These are phyloP conservation scores for Jamesozyma piceae DNA, from an alignment of 805 yeast species.

Conservation along the genomic window DNA sequence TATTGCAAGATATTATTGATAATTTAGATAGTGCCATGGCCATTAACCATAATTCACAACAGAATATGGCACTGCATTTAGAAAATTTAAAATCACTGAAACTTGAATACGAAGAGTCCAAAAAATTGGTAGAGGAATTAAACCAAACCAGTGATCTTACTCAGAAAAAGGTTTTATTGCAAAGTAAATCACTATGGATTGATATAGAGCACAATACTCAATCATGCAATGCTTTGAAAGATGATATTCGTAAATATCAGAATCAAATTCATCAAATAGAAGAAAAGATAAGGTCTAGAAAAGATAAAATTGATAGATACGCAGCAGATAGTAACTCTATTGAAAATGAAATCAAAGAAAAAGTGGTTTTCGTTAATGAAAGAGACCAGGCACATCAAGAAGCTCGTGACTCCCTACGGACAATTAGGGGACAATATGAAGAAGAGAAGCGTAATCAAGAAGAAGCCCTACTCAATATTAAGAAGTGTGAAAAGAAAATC, in stretches of 20 bases:
- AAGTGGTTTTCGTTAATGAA: constrained; percentile 10
- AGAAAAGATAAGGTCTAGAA: constrained; percentile 14
- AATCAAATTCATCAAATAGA: constrained; percentile 14
- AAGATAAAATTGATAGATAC: constrained; percentile 24
- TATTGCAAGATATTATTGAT: constrained; percentile 54
- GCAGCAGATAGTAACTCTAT: constrained; percentile 13
- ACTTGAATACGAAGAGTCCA: constrained; percentile 36
- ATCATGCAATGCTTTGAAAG: constrained; percentile 12
- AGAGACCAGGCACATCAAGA: constrained; percentile 15
- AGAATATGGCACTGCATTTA: constrained; percentile 33
- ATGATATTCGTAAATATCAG: constrained; percentile 11
- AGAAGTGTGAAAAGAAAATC: constrained; percentile 16
- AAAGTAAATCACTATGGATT: constrained; percentile 44
- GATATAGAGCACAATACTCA: constrained; percentile 25
- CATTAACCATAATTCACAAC: constrained; percentile 32
- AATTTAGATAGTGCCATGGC: constrained; percentile 39
- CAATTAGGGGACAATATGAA: constrained; percentile 14
- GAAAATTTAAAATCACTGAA: constrained; percentile 34
- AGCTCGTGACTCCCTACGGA: constrained; percentile 11
- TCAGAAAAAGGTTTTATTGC: constrained; percentile 32
- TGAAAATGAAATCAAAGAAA: constrained; percentile 12
- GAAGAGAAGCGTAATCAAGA: constrained; percentile 16
- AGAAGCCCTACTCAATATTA: constrained; percentile 15
- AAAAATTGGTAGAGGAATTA: constrained; percentile 33
- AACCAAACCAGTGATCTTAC: constrained; percentile 35